These are phyloP conservation scores for Aspergillus quadrilineatus DNA, from an alignment of 2,329 filamentous ascomycete genomes.

Conservation along the genomic window DNA sequence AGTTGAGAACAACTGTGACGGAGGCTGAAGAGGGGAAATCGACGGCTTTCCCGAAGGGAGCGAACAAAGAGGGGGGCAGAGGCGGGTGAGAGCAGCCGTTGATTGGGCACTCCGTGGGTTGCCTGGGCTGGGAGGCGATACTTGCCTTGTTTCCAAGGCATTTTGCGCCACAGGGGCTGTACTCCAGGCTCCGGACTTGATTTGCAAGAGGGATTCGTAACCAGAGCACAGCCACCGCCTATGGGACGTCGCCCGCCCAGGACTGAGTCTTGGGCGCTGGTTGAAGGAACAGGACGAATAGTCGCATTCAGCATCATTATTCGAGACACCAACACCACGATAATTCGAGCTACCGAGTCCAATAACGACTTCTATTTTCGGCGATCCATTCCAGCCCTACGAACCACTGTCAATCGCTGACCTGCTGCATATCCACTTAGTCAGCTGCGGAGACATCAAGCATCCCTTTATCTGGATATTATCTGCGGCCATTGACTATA, in stretches of 20 bases:
- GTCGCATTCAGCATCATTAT: neutral
- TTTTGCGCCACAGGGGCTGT: slow-evolving; percentile 11
- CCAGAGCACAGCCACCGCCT: slow-evolving; percentile 8
- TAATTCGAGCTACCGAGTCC: neutral
- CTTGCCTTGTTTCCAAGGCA: slow-evolving; percentile 1
- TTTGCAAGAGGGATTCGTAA: neutral
- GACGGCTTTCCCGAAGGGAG: slow-evolving; percentile 6
- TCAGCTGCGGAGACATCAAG: slow-evolving; percentile 21
- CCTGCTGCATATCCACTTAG: slow-evolving; percentile 10
- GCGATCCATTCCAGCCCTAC: slow-evolving; percentile 8
- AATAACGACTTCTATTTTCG: neutral
- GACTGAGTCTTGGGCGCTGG: neutral
- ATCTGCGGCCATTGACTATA: slow-evolving; percentile 8
- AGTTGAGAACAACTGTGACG: slow-evolving; percentile 13
- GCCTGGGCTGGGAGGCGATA: neutral
- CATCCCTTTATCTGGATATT: slow-evolving; percentile 17
- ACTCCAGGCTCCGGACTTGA: neutral
- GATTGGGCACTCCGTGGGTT: slow-evolving; percentile 6
- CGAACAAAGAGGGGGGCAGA: slow-evolving; percentile 1
- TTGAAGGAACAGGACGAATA: neutral
- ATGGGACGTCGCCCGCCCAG: slow-evolving; percentile 3
- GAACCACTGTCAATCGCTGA: neutral
- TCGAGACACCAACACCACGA: neutral
- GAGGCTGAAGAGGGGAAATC: slow-evolving; percentile 22
- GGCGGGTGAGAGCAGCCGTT: neutral